Base-by-base conservation (phyloP, 129 eudicot species). In the Artemisia annua region DNA sequence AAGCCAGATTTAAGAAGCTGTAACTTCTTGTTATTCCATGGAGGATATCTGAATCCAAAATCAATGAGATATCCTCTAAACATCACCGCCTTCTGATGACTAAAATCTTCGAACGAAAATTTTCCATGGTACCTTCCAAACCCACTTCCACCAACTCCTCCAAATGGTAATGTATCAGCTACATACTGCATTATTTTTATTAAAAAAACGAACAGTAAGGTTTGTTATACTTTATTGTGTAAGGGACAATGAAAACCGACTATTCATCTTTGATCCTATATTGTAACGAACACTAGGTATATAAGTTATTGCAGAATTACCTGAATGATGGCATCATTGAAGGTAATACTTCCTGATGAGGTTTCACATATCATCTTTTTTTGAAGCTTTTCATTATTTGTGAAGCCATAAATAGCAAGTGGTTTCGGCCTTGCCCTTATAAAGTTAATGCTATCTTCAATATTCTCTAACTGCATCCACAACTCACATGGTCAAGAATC, bases 131-230 rank as follows among this genome's bases (percentile, higher is more conserved):
- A 93, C 55, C 92, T 82, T 61, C 98, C 98, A 16, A 80, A 80
- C 17, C 98, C 98, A 59, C 97, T 87, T 68, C 84, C 91, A 11
- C 98, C 98, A 20, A 89, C 89, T 20, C 98, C 98, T 70, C 98
- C 98, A 75, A 93, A 93, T 18, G 98, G 98, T 15, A 93, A 30
- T 1, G 89, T 74, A 17, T 93, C 98, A 0, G 79, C 90, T 19
- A 76, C 84, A 84, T 93, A 87, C 98, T 93, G 86, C 80, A 85
- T 11, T 4, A 9, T 61, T 24, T 73, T 48, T 18, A 8, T 8
- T 19, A 11, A 1, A 11, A 66, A 43, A 46, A 28, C 22, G 10
- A 53, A 48, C 32, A 11, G 14, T 11, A 52, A 12, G 17, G 0
- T 52, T 11, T 16, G 15, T 61, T 1, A 60, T 55, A 3, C 9